Evolutionary conservation across 805 yeast genomes (phyloP).

Genomic region (Dipodascus albidus): DNA sequence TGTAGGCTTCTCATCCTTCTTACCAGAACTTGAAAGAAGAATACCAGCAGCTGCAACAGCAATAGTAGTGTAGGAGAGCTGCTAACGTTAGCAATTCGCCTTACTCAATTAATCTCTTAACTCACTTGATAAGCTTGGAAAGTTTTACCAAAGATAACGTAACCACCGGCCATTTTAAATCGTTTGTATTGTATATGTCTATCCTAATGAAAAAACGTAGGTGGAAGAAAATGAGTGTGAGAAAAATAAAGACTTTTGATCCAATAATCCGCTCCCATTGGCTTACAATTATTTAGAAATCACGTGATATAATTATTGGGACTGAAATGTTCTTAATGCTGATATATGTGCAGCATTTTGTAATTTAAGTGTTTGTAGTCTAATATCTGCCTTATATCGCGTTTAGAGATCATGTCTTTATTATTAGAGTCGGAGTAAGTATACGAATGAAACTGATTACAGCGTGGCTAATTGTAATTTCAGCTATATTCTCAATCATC

Average conservation of each 20-base stretch:
- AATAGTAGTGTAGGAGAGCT: constrained; percentile 74
- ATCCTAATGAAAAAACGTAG: background rate
- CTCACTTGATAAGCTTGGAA: constrained; percentile 69
- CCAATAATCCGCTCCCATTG: background rate
- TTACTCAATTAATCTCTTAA: constrained; percentile 8
- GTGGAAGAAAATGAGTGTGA: constrained; percentile 3
- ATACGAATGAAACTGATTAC: background rate
- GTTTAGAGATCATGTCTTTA: constrained; percentile 18
- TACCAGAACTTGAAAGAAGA: constrained; percentile 63
- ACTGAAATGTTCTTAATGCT: background rate
- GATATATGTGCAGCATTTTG: background rate
- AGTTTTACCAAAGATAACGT: constrained; percentile 72
- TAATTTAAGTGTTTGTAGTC: background rate
- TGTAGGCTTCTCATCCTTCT: constrained; percentile 39
- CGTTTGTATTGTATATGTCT: constrained; percentile 12
- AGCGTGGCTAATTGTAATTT: constrained; percentile 1
- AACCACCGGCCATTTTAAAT: constrained; percentile 64
- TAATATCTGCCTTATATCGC: background rate
- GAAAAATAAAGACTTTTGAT: background rate
- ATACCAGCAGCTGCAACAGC: constrained; percentile 52
- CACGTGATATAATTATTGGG: background rate
- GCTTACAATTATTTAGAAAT: background rate
- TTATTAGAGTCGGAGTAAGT: constrained; percentile 20
- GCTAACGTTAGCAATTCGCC: constrained; percentile 3
- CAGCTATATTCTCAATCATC: constrained; percentile 21